phyloP scores from a whole-genome alignment of 148 eudicot genomes.

The Camellia granthamiana region DNA sequence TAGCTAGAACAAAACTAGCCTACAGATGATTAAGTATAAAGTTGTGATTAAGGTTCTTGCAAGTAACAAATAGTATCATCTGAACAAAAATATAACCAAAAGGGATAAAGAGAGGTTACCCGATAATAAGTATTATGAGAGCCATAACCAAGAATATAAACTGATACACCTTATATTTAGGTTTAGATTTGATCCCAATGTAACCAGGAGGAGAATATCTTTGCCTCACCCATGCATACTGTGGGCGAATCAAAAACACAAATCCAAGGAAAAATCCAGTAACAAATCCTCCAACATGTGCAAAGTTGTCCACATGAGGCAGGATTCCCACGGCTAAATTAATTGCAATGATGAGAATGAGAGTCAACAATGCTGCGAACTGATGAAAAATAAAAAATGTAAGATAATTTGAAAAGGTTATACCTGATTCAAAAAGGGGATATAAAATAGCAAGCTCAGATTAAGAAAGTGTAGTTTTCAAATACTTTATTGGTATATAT shows the following conservation, averaged over 20 bases:
- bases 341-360: slow-evolving; percentile 53
- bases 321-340: slow-evolving; percentile 81
- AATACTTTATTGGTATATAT: slow-evolving; percentile 82
- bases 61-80: no score
- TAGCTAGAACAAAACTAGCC: no score
- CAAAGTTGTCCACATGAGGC: slow-evolving; percentile 94
- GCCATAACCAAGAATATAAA: slow-evolving; percentile 19
- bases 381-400: slow-evolving; percentile 23
- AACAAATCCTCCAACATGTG: slow-evolving; percentile 83
- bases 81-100: no score
- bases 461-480: neutral
- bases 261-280: slow-evolving; percentile 86
- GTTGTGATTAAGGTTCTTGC: no score
- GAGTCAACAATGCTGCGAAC: slow-evolving; percentile 62
- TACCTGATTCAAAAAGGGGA: neutral
- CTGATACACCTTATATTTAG: slow-evolving; percentile 76
- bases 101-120: no score
- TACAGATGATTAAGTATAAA: no score
- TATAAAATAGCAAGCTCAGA: neutral
- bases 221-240: slow-evolving; percentile 68
- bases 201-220: slow-evolving; percentile 38
- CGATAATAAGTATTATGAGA: no score
- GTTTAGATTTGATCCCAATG: slow-evolving; percentile 22
- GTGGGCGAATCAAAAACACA: slow-evolving; percentile 72
- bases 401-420: neutral